A percentile compares a stretch with the other conserved stretches of the same genome.
These are phyloP conservation scores for Trichoderma cornu-damae DNA, from an alignment of 2,329 filamentous ascomycete genomes.

Conservation along the genomic window DNA sequence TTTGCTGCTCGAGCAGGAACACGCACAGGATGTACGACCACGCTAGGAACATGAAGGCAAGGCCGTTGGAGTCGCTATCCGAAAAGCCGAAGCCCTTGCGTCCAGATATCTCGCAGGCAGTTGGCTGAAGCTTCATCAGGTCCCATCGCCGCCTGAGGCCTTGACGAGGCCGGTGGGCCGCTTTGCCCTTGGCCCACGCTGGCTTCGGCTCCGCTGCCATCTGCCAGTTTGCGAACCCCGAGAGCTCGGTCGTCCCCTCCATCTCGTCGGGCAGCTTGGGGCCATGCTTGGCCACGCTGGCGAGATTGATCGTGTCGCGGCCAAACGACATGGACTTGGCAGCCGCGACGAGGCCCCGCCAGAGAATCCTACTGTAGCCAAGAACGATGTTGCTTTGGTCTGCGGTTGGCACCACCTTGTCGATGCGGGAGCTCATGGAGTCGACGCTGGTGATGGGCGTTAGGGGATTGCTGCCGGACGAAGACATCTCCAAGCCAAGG, in stretches of 20 bases:
- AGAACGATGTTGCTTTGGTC: not conserved
- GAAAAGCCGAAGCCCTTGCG: not conserved
- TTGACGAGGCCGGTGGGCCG: not conserved
- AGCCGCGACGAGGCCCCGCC: not conserved
- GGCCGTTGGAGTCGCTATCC: constrained; percentile 8
- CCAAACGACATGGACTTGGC: not conserved
- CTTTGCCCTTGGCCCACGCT: not conserved
- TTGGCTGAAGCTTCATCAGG: constrained; percentile 1
- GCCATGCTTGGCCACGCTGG: not conserved
- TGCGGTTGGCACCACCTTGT: not conserved
- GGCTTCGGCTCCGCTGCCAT: not conserved
- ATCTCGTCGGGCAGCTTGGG: constrained; percentile 10
- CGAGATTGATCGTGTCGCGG: not conserved
- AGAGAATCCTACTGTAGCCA: not conserved
- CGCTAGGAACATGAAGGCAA: constrained; percentile 9
- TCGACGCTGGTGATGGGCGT: constrained; percentile 3
- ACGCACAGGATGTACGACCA: constrained; percentile 11
- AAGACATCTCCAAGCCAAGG: not conserved
- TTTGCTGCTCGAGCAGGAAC: constrained; percentile 7
- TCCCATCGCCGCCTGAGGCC: not conserved
- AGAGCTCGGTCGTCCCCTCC: not conserved
- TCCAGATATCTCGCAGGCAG: constrained; percentile 1
- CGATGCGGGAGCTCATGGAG: not conserved
- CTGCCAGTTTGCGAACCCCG: not conserved
- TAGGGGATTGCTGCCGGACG: not conserved